Percentiles rank a stretch among this genome's conserved stretches.
Evolutionary conservation across 169 alveolate genomes (phyloP).

Genomic region (Cyclospora cayetanensis): DNA sequence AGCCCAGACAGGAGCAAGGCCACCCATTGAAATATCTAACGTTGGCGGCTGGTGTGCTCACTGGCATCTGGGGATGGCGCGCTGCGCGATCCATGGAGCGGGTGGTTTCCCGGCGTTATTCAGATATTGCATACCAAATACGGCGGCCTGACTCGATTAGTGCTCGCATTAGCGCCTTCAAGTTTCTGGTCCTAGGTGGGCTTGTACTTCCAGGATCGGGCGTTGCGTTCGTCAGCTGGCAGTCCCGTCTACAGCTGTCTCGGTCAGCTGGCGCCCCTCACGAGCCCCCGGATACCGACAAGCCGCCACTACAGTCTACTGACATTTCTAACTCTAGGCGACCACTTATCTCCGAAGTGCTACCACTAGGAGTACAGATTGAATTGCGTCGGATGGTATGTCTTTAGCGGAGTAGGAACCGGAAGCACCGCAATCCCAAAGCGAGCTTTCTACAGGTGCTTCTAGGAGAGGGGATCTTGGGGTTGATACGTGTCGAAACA

Average conservation of each 20-base stretch:
- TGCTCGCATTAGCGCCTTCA: constrained; percentile 73
- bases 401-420: neutral
- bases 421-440: no score
- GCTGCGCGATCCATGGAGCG: constrained; percentile 64
- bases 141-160: constrained; percentile 75
- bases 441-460: no score
- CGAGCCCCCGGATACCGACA: neutral
- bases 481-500: no score
- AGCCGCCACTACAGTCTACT: neutral
- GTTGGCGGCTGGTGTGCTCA: constrained; percentile 51
- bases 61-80: constrained; percentile 72
- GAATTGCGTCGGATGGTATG: constrained; percentile 51
- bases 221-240: constrained; percentile 57
- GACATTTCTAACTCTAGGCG: neutral
- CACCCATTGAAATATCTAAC: constrained; percentile 23
- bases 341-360: neutral
- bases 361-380: neutral
- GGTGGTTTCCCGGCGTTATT: constrained; percentile 64
- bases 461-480: no score
- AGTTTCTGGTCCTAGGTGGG: constrained; percentile 68
- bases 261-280: neutral
- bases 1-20: neutral
- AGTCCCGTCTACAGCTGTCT: neutral
- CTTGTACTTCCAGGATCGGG: constrained; percentile 63
- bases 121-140: constrained; percentile 75